Evolutionary conservation across 441 rosid species (phyloP), one percentile per base, ranked within the genome.

Genomic region (Monsonia emarginata): DNA sequence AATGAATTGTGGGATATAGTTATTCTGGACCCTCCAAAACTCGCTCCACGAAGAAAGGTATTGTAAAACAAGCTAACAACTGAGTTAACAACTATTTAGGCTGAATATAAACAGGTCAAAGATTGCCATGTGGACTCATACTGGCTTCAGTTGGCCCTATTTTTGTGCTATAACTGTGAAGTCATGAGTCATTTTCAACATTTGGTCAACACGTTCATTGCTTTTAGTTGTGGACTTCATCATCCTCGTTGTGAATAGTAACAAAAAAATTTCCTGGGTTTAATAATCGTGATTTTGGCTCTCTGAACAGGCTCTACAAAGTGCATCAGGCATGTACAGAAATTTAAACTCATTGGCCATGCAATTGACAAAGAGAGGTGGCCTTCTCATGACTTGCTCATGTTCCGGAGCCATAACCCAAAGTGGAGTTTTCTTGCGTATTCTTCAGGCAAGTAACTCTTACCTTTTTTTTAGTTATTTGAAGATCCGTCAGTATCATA

Each of bases 331-430:
- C 69, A 88, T 92, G 95, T 89, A 89, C 74, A 88, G 83, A 78
- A 88, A 83, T 69, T 76, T 88, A 59, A 92, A 92, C 75, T 81
- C 90, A 9, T 64, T 89, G 65, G 98, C 95, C 14, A 83, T 92
- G 95, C 82, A 83, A 75, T 64, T 89, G 71, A 88, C 91, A 3
- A 84, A 75, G 74, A 83, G 76, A 70, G 96, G 94, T 5, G 94
- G 98, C 40, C 85, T 92, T 72, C 83, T 88, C 73, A 91, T 91
- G 96, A 88, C 96, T 18, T 91, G 96, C 61, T 89, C 96, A n/a
- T 92, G 96, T 78, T 92, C 96, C 1, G 96, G 98, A 73, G 95
- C 96, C 6, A 86, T 89, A 90, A 88, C 98, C 14, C 91, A 84
- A 74, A 92, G 98, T 52, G 93, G 98, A 9, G 80, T 63, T 71